Base-by-base conservation (phyloP, 2,329 filamentous ascomycete species). In the Cordyceps cateniannulata region DNA sequence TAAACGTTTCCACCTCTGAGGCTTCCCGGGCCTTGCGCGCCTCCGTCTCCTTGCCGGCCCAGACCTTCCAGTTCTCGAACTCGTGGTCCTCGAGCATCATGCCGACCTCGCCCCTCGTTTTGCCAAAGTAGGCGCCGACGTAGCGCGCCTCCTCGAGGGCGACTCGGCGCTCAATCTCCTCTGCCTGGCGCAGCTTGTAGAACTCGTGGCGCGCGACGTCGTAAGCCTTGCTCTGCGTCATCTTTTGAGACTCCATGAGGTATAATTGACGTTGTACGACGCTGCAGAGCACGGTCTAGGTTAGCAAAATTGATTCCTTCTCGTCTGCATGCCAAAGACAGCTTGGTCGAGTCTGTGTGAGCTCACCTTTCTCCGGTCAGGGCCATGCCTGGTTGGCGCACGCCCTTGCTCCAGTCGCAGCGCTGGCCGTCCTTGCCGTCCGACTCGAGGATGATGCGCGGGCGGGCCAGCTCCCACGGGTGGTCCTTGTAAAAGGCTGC, bases 391-490 rank as follows among this genome's bases (percentile, higher is more conserved):
- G 81, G 82, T 76, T 98, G 95, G 67, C 81, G 78, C 66, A 96
- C 74, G 25, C 81, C 84, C 68, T 75, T 86, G 67, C 87, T 89
- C 93, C 93, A 98, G 73, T 97, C 85, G 68, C 85, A 86, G 59
- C 77, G 79, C 72, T 88, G 84, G 56, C 85, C 80, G 70, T 99
- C 93, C 71, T 88, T 89, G 58, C 95, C 95, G 69, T 93, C 89
- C 66, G 86, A 80, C 76, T 99, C 95, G 10, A 98, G 77, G 51
- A 99, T 79, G 62, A 96, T 81, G 66, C 91, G 83, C 59, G 95
- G 95, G 64, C 93, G 83, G 20, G 95, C 95, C 70, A 99, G 78
- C 76, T 99, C 95, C 95, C 95, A 99, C 5, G 95, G 95, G 72
- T 99, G 95, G 73, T 99, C 93, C 69, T 82, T 85, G 79, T 90